phyloP scores from a whole-genome alignment of 768 basidiomycete genomes.

The Solioccasus polychromus region DNA sequence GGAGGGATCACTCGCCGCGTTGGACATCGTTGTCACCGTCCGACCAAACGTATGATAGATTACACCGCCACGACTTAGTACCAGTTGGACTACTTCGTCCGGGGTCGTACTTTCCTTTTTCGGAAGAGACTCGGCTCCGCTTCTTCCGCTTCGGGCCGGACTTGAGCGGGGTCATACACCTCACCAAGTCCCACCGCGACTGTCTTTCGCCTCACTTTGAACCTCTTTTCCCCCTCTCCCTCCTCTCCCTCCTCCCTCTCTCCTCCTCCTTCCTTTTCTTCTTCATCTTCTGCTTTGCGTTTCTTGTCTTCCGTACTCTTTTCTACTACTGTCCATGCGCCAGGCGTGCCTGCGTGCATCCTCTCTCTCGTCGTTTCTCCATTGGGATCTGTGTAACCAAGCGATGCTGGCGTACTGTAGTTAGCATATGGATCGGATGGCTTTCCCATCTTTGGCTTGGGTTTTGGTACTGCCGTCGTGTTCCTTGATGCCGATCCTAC shows the following conservation, averaged over 20 bases:
- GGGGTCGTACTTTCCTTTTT: conserved; percentile 11
- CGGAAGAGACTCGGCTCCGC: conserved; percentile 21
- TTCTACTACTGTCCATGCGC: conserved; percentile 73
- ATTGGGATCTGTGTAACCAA: conserved; percentile 80
- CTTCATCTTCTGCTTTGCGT: neutral
- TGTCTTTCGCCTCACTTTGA: conserved; percentile 68
- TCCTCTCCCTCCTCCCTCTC: conserved; percentile 26
- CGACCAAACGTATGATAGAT: neutral
- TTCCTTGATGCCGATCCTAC: too few relatives aligned
- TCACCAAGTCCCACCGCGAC: conserved; percentile 63
- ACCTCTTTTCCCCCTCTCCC: conserved; percentile 54
- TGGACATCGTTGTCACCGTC: conserved; percentile 1
- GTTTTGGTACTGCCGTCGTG: conserved; percentile 26
- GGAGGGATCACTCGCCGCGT: too few relatives aligned
- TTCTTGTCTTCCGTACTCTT: neutral
- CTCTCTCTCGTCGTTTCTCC: conserved; percentile 63
- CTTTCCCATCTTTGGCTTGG: conserved; percentile 45
- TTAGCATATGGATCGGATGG: conserved; percentile 70
- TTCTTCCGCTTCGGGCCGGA: conserved; percentile 29
- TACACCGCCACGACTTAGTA: neutral
- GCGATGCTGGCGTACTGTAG: conserved; percentile 83
- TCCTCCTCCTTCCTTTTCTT: neutral
- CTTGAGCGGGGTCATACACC: conserved; percentile 83
- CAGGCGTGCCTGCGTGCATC: conserved; percentile 65
- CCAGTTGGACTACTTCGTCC: neutral